A percentile compares a stretch with the other conserved stretches of the same genome.
Conservation (phyloP, 2,329 filamentous ascomycete genomes). For the Tolypocladium inflatum region DNA sequence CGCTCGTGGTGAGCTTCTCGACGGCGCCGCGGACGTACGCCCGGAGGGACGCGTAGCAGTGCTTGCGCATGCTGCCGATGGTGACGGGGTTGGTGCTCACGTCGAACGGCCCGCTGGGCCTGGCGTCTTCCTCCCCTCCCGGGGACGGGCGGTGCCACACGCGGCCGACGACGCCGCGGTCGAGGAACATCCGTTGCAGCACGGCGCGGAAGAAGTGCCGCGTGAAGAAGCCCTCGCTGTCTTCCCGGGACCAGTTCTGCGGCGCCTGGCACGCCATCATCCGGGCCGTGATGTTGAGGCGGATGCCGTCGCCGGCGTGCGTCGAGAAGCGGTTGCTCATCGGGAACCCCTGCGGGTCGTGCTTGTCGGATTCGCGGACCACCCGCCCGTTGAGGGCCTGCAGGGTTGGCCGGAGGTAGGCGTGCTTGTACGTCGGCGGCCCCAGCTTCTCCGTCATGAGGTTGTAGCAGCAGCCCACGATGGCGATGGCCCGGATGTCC, state of each 20-base stretch:
- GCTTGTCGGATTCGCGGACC: conserved; percentile 56
- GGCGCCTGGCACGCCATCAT: conserved; percentile 99
- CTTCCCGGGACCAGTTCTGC: conserved; percentile 74
- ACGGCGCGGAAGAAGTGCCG: conserved; percentile 89
- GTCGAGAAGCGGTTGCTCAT: conserved; percentile 67
- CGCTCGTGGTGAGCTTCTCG: conserved; percentile 55
- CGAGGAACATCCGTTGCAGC: conserved; percentile 85
- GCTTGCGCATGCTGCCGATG: conserved; percentile 75
- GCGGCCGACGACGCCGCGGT: conserved; percentile 65
- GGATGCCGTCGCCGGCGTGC: conserved; percentile 54
- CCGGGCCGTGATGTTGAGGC: conserved; percentile 88
- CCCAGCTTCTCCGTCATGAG: conserved; percentile 84
- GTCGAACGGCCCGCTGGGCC: conserved; percentile 33
- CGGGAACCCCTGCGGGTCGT: conserved; percentile 86
- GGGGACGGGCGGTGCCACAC: conserved; percentile 27
- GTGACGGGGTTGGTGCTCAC: conserved; percentile 69
- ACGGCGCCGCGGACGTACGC: conserved; percentile 76
- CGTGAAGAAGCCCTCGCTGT: conserved; percentile 82
- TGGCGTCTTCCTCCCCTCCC: conserved; percentile 3
- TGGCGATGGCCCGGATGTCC: conserved; percentile 78
- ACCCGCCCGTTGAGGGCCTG: conserved; percentile 61
- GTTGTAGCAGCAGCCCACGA: conserved; percentile 98
- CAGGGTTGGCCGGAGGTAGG: conserved; percentile 61
- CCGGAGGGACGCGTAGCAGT: conserved; percentile 65
- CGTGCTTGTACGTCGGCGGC: conserved; percentile 77